Evolutionary conservation across 352 stramenopile genomes (phyloP).

Genomic region (Saprolegnia parasitica): DNA sequence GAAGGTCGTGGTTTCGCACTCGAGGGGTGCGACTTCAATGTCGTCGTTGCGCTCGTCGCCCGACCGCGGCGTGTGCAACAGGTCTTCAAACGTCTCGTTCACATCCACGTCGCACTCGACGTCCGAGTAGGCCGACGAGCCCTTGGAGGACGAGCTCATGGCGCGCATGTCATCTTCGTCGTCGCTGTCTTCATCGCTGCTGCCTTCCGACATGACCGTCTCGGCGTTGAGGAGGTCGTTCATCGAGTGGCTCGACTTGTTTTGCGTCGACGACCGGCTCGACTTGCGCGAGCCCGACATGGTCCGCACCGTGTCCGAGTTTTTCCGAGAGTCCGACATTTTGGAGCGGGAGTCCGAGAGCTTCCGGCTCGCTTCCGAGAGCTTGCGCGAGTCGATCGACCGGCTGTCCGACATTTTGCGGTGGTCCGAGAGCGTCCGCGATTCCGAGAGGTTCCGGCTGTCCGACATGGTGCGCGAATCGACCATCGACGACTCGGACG

Average conservation of each 20-base stretch:
- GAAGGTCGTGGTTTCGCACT: conserved; percentile 12
- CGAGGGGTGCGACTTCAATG: conserved; percentile 52
- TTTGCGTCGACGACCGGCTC: conserved; percentile 37
- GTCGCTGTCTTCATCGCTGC: conserved; percentile 65
- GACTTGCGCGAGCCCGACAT: conserved; percentile 51
- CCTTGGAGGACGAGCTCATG: conserved; percentile 40
- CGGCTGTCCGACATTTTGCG: conserved; percentile 7
- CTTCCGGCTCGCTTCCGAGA: conserved; percentile 7
- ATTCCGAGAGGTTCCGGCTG: conserved; percentile 1
- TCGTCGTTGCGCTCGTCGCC: conserved; percentile 53
- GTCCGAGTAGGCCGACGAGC: conserved; percentile 72
- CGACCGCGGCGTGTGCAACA: conserved; percentile 55
- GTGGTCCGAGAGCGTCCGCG: not conserved
- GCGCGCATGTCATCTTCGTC: conserved; percentile 35
- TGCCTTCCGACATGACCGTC: conserved; percentile 34
- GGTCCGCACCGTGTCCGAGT: not conserved
- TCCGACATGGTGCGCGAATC: conserved; percentile 10
- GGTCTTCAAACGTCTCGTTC: conserved; percentile 79
- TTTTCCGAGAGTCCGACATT: conserved; percentile 43
- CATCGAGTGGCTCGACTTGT: conserved; percentile 43
- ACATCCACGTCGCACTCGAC: conserved; percentile 82
- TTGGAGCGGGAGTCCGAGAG: conserved; percentile 27
- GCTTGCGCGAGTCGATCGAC: not conserved
- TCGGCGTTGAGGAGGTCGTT: conserved; percentile 38
- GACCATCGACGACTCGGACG: not conserved